A percentile compares a stretch with the other conserved stretches of the same genome.
Conservation (phyloP, 2,329 filamentous ascomycete genomes). For the Fusarium pseudograminearum region DNA sequence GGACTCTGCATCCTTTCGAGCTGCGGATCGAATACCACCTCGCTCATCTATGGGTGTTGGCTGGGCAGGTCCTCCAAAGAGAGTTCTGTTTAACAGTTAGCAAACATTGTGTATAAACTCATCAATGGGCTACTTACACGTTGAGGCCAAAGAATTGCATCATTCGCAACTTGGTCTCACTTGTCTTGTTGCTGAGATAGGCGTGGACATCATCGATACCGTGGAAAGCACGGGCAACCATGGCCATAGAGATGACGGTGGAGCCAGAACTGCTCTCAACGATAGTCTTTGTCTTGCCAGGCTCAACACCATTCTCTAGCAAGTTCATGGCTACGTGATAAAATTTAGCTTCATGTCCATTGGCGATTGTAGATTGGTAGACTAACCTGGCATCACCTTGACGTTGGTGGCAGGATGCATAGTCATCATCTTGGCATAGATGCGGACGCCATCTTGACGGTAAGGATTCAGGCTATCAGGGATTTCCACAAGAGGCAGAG, state of each 20-base stretch:
- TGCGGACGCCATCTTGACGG: constrained; percentile 67
- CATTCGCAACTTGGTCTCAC: constrained; percentile 49
- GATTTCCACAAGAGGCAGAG: constrained; percentile 70
- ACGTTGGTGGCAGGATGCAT: constrained; percentile 72
- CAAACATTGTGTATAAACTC: not conserved
- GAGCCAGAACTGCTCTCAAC: constrained; percentile 72
- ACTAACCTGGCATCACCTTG: constrained; percentile 68
- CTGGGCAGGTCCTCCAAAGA: constrained; percentile 52
- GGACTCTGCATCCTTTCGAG: constrained; percentile 48
- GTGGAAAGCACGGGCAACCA: constrained; percentile 51
- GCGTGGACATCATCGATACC: constrained; percentile 58
- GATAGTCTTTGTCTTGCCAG: constrained; percentile 63
- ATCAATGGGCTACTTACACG: constrained; percentile 43
- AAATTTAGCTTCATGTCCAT: constrained; percentile 21
- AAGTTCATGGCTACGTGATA: constrained; percentile 56
- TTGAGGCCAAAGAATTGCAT: constrained; percentile 53
- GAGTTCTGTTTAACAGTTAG: constrained; percentile 41
- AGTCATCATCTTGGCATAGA: constrained; percentile 74
- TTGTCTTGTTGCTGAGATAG: constrained; percentile 63
- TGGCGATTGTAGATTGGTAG: not conserved
- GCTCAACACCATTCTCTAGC: constrained; percentile 59
- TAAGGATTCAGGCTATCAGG: constrained; percentile 68
- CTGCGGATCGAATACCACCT: constrained; percentile 50
- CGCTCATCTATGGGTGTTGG: constrained; percentile 50
- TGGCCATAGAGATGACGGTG: constrained; percentile 69